Percentiles rank a stretch among this genome's conserved stretches.
These are phyloP conservation scores for Solanum chacoense DNA, from an alignment of 305 asterid species.

Conservation along the genomic window DNA sequence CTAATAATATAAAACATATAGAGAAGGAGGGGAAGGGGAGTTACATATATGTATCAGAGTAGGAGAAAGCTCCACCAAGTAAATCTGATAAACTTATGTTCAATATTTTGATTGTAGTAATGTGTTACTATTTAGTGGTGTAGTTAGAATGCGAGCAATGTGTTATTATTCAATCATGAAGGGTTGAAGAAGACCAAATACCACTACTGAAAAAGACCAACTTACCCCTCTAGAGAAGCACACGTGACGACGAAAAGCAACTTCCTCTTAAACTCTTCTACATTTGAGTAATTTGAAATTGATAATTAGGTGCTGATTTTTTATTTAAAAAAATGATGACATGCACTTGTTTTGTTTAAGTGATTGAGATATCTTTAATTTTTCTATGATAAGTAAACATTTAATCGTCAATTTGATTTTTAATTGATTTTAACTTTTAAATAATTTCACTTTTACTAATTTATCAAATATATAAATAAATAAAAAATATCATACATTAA, in stretches of 20 bases:
- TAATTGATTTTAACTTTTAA: not conserved
- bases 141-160: not conserved
- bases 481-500: not conserved
- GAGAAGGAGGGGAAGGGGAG: not conserved
- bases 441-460: not conserved
- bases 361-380: too few species aligned
- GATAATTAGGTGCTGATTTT: not conserved
- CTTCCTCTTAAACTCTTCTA: not conserved
- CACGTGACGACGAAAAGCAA: not conserved
- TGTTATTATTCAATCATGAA: too few species aligned
- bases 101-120: rapidly evolving
- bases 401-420: not conserved
- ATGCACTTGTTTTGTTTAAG: not conserved
- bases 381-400: too few species aligned
- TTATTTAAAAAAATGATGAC: not conserved
- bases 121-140: too few species aligned
- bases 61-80: not conserved
- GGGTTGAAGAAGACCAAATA: not conserved
- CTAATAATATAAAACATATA: too few species aligned
- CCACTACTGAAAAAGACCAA: not conserved
- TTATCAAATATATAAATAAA: not conserved
- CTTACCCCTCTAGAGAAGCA: too few species aligned
- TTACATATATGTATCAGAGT: too few species aligned
- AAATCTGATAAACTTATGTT: too few species aligned
- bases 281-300: not conserved